Conservation (phyloP, 2,329 filamentous ascomycete genomes). For the Alternaria postmessia region DNA sequence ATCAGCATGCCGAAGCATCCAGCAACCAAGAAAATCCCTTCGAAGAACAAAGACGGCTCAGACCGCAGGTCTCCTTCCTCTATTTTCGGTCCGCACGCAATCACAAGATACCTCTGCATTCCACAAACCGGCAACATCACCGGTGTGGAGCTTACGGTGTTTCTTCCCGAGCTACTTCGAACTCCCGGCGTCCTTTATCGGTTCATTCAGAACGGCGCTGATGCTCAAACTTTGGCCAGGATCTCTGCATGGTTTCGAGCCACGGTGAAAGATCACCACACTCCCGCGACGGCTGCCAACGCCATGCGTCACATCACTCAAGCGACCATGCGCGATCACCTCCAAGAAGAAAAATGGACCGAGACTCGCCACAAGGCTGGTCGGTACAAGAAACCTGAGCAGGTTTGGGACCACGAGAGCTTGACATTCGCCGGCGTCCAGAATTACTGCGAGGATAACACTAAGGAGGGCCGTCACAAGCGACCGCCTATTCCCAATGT, state of each 20-base stretch:
- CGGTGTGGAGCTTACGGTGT: slow-evolving; percentile 11
- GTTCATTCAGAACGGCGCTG: background rate
- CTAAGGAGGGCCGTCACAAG: slow-evolving; percentile 2
- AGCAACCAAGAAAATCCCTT: background rate
- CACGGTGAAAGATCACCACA: background rate
- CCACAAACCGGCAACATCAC: slow-evolving; percentile 15
- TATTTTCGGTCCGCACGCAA: background rate
- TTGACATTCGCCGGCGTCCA: background rate
- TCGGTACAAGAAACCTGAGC: background rate
- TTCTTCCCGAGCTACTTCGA: background rate
- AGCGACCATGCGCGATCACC: background rate
- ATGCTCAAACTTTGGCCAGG: background rate
- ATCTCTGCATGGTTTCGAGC: background rate
- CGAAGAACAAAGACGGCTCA: slow-evolving; percentile 1
- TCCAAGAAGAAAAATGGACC: background rate
- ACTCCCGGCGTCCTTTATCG: background rate
- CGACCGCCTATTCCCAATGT: background rate
- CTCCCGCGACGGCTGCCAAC: background rate
- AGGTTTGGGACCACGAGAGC: background rate
- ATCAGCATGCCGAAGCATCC: background rate
- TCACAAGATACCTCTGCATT: slow-evolving; percentile 3
- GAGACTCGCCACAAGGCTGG: background rate
- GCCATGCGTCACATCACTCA: background rate
- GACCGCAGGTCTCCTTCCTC: background rate
- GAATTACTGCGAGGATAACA: slow-evolving; percentile 6